Percentiles rank a stretch among this genome's conserved stretches.
These are phyloP conservation scores for Podospora sp. DNA, from an alignment of 495 filamentous ascomycete species.

Conservation along the genomic window DNA sequence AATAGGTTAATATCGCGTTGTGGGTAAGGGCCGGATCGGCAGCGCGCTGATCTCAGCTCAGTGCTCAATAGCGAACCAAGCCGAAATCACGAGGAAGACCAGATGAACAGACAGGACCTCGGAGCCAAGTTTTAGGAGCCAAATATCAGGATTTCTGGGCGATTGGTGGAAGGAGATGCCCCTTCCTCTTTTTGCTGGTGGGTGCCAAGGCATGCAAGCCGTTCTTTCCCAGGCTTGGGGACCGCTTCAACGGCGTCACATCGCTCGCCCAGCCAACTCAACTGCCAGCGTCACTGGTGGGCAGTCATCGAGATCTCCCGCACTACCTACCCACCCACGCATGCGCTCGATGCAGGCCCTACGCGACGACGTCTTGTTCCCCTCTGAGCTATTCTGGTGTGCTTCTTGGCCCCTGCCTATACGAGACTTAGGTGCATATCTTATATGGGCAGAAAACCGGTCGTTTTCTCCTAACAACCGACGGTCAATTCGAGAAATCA, in stretches of 20 bases:
- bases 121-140: not conserved
- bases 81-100: not conserved
- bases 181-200: not conserved
- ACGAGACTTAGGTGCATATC: not conserved
- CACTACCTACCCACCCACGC: not conserved
- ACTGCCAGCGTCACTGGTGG: not conserved
- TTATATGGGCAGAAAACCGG: not conserved
- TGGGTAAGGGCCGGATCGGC: not conserved
- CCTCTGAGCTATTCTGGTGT: not conserved
- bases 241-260: not conserved
- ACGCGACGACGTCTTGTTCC: not conserved
- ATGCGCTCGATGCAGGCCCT: not conserved
- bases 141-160: not conserved
- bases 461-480: not conserved
- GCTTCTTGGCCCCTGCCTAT: not conserved
- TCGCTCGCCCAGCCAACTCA: not conserved
- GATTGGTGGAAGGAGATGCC: not conserved
- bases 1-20: not conserved
- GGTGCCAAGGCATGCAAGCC: not conserved
- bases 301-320: not conserved
- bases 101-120: not conserved
- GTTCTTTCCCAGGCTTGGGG: not conserved
- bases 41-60: not conserved
- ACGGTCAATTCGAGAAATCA: not conserved
- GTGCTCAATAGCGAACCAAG: not conserved